Evolutionary conservation across 2,329 filamentous ascomycete species (phyloP), one percentile per base, ranked within the genome.

Genomic region (Mariannaea sp.): DNA sequence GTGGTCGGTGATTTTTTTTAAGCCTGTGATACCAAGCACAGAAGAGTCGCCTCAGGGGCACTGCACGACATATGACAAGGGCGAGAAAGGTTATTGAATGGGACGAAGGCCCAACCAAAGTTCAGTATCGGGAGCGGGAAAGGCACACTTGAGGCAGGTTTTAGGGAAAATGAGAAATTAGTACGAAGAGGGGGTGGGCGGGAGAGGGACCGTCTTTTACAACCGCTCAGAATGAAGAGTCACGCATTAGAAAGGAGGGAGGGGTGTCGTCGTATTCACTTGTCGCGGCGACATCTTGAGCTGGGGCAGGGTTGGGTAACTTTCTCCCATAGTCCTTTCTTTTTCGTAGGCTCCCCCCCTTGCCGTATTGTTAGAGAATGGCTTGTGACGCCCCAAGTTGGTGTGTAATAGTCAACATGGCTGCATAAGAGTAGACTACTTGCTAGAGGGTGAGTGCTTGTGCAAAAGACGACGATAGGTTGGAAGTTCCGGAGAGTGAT

Each of bases 401-500:
- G 29, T 30, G 29, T 6, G 29, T n/a, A 30, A 30, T 27, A n/a
- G n/a, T n/a, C n/a, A n/a, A n/a, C n/a, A n/a, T 24, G 22, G 5
- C 22, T 24, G 22, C 22, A 24, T 24, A 8, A 24, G 8, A 24
- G 22, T 8, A 8, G 29, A 12, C 29, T 30, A 4, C 13, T 10
- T 6, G 7, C 19, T 20, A n/a, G 14, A 12, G 13, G 5, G 13
- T 26, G 22, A 13, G 24, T 20, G 14, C 14, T 30, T n/a, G 29
- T 6, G 29, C 29, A 30, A 30, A 30, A n/a, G 29, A 30, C 4
- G 13, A 30, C 17, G 39, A 29, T 38, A 20, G 33, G 54, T 46
- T 30, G 43, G 30, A 47, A 47, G 47, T 62, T 59, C 59, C 64
- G 53, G 49, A 54, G 39, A 51, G 54, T 54, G 51, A 63, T 65